A percentile compares a stretch with the other conserved stretches of the same genome.
Evolutionary conservation across 345 rosid genomes (phyloP).

Genomic region (Sisymbrium irio): DNA sequence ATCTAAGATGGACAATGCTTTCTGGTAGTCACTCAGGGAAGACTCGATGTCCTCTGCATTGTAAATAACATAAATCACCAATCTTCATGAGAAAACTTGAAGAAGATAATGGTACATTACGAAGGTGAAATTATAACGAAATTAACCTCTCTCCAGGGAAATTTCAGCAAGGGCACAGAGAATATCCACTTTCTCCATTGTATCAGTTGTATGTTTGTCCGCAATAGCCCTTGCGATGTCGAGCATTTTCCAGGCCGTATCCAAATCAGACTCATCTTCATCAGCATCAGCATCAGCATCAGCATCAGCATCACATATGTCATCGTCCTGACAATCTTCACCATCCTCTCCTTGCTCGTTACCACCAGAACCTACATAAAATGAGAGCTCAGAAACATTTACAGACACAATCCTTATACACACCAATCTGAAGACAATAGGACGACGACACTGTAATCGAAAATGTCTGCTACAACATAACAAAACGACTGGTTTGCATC

Average conservation of each 20-base stretch:
- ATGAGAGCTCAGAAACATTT: neutral
- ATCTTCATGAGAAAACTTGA: neutral
- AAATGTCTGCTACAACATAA: neutral
- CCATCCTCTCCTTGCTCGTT: constrained; percentile 54
- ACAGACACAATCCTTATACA: neutral
- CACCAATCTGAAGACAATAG: neutral
- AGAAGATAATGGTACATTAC: neutral
- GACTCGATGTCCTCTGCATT: constrained; percentile 89
- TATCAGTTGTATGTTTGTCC: constrained; percentile 59
- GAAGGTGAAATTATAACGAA: neutral
- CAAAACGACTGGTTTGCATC: neutral
- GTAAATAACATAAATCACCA: constrained; percentile 12
- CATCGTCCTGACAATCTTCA: constrained; percentile 59
- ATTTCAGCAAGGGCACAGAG: constrained; percentile 80
- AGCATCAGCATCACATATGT: constrained; percentile 50
- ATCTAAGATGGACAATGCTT: constrained; percentile 67
- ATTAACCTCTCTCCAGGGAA: constrained; percentile 84
- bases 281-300: constrained; percentile 55
- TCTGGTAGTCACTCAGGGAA: constrained; percentile 77
- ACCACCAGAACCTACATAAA: constrained; percentile 41
- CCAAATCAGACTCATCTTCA: constrained; percentile 92
- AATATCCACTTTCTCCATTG: constrained; percentile 83
- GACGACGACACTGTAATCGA: neutral
- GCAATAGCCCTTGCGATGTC: constrained; percentile 89
- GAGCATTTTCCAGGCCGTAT: constrained; percentile 94